These are phyloP conservation scores for peach (Prunus persica) DNA, from an alignment of 306 rosid species.

Conservation along the genomic window DNA sequence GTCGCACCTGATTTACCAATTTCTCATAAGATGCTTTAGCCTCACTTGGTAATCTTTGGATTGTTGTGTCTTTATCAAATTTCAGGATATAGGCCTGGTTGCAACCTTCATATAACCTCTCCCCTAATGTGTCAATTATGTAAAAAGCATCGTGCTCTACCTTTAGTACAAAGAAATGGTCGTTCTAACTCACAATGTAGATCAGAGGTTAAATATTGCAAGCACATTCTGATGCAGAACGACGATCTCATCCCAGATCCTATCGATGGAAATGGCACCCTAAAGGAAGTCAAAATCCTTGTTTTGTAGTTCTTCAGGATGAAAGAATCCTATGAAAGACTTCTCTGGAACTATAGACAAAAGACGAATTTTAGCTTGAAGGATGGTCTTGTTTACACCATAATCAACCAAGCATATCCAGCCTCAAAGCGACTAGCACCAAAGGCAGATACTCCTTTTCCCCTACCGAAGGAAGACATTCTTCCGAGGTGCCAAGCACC, in stretches of 20 bases:
- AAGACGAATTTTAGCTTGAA: conserved; percentile 32
- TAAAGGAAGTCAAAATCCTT: conserved; percentile 28
- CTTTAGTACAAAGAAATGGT: conserved; percentile 40
- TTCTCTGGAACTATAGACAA: conserved; percentile 22
- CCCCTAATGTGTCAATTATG: conserved; percentile 43
- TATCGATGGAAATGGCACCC: conserved; percentile 35
- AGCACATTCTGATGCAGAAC: conserved; percentile 7
- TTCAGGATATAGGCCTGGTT: conserved; percentile 36
- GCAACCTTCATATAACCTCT: conserved; percentile 42
- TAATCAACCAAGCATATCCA: no score
- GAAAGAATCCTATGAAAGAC: conserved; percentile 38
- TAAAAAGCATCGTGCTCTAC: conserved; percentile 33
- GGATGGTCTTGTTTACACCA: conserved; percentile 2
- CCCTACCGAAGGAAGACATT: no score
- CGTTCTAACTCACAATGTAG: conserved; percentile 42
- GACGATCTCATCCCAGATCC: conserved; percentile 40
- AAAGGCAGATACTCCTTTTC: no score
- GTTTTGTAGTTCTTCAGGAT: conserved; percentile 30
- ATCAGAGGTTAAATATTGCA: neutral
- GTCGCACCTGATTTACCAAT: neutral
- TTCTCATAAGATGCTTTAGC: conserved; percentile 6
- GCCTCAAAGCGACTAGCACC: no score
- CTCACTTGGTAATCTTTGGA: conserved; percentile 18
- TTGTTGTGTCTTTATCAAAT: conserved; percentile 26
- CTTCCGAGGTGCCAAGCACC: no score